Evolutionary conservation across 164 flowering plant genomes (phyloP).

Genomic region (Taxillus chinensis): DNA sequence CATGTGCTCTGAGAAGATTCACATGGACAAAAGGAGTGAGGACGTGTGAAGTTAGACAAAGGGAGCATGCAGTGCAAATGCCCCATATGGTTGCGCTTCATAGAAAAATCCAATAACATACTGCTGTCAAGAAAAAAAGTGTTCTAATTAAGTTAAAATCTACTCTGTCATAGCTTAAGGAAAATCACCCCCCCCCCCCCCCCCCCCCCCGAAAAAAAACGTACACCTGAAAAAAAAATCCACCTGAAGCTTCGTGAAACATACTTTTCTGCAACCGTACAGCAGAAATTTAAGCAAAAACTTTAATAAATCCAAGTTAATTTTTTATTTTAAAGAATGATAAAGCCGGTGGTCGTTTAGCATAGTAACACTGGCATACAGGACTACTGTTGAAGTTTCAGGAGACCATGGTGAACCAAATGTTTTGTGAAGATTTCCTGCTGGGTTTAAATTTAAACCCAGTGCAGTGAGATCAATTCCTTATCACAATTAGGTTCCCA

Average conservation of each 20-base stretch:
- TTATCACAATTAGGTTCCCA: constrained; percentile 74
- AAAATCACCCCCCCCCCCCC: too few species aligned
- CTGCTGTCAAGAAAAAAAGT: constrained; percentile 30
- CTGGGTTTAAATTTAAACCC: constrained; percentile 81
- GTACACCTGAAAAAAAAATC: constrained; percentile 89
- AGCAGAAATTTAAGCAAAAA: constrained; percentile 1
- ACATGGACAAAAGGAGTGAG: too few species aligned
- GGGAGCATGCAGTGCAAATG: constrained; percentile 73
- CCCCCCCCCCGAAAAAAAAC: constrained; percentile 2
- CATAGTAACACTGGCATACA: constrained; percentile 78
- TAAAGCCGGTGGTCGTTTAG: constrained; percentile 53
- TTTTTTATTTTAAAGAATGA: neutral
- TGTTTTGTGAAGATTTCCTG: constrained; percentile 77
- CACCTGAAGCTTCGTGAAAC: constrained; percentile 58
- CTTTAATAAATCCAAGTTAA: neutral
- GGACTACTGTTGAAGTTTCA: constrained; percentile 87
- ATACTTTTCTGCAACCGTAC: constrained; percentile 43
- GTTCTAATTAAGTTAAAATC: too few species aligned
- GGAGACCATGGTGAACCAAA: constrained; percentile 97
- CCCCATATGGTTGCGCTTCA: constrained; percentile 91
- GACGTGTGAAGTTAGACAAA: neutral
- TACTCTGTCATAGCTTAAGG: too few species aligned
- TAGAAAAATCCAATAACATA: constrained; percentile 67
- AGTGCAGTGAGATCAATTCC: constrained; percentile 84
- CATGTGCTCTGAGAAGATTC: too few species aligned